A percentile compares a stretch with the other conserved stretches of the same genome.
phyloP scores from a whole-genome alignment of 2,329 filamentous ascomycete species.

The Byssoonygena ceratinophila region DNA sequence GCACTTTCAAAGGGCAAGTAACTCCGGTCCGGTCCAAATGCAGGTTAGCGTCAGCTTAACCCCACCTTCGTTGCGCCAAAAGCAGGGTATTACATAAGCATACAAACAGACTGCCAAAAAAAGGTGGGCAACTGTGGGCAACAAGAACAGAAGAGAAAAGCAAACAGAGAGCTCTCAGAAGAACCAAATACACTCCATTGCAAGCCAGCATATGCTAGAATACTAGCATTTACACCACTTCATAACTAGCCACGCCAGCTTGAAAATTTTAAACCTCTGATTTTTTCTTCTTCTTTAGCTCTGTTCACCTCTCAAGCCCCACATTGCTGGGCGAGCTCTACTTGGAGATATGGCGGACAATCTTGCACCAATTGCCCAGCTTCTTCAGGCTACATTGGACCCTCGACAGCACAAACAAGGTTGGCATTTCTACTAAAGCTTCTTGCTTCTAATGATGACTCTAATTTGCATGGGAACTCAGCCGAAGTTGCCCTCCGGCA shows the following conservation, averaged over 20 bases:
- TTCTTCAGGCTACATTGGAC: constrained; percentile 85
- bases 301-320: constrained; percentile 17
- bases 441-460: neutral
- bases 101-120: constrained; percentile 10
- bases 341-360: constrained; percentile 48
- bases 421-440: constrained; percentile 32
- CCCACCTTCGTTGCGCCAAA: neutral
- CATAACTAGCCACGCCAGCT: neutral
- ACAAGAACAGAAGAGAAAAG: neutral
- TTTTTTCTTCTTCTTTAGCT: neutral
- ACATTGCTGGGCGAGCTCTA: constrained; percentile 17
- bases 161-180: neutral
- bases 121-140: neutral
- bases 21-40: neutral
- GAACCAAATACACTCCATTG: neutral
- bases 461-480: constrained; percentile 32
- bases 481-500: constrained; percentile 70
- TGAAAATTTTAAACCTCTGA: neutral
- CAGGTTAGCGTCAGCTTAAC: neutral
- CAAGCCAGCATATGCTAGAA: neutral
- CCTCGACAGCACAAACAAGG: constrained; percentile 82
- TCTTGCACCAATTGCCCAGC: constrained; percentile 58
- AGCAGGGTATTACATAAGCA: constrained; percentile 3
- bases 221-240: neutral
- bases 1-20: neutral